phyloP scores from a whole-genome alignment of 2,329 filamentous ascomycete genomes.

The Aurifilum marmelostoma region DNA sequence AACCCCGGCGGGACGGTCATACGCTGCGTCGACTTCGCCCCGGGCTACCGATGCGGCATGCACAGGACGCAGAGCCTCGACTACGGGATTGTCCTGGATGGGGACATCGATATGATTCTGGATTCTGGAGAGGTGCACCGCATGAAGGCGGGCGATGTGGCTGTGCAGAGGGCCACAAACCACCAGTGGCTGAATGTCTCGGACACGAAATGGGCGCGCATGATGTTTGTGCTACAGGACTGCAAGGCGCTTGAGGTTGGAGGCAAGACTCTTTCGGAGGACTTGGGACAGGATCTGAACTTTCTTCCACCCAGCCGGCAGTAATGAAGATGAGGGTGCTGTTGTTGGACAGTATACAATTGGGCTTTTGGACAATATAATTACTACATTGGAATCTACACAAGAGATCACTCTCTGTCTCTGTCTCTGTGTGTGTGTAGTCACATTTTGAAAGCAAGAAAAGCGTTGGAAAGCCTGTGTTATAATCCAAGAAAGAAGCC shows the following conservation, averaged over 20 bases:
- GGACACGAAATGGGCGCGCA: background rate
- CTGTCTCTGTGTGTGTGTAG: too few species aligned
- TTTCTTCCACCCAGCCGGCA: background rate
- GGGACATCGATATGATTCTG: background rate
- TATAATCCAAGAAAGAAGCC: too few species aligned
- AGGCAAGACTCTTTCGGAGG: background rate
- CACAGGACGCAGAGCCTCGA: constrained; percentile 34
- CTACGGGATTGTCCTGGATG: constrained; percentile 29
- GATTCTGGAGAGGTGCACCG: background rate
- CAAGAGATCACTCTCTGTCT: too few species aligned
- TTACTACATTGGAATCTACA: too few species aligned
- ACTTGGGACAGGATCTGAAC: background rate
- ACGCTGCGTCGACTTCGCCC: constrained; percentile 36
- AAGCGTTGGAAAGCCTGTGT: too few species aligned
- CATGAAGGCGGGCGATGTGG: constrained; percentile 5
- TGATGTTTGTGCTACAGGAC: constrained; percentile 5
- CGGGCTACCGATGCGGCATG: constrained; percentile 40
- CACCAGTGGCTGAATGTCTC: constrained; percentile 2
- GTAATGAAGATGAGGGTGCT: background rate
- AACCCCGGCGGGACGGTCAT: constrained; percentile 32
- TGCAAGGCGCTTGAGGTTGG: background rate
- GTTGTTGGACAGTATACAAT: too few species aligned
- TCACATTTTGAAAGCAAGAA: too few species aligned
- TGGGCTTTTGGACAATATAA: too few species aligned
- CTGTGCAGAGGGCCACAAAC: constrained; percentile 1